phyloP scores from a whole-genome alignment of 352 stramenopile species.

The Pythium diclinum region DNA sequence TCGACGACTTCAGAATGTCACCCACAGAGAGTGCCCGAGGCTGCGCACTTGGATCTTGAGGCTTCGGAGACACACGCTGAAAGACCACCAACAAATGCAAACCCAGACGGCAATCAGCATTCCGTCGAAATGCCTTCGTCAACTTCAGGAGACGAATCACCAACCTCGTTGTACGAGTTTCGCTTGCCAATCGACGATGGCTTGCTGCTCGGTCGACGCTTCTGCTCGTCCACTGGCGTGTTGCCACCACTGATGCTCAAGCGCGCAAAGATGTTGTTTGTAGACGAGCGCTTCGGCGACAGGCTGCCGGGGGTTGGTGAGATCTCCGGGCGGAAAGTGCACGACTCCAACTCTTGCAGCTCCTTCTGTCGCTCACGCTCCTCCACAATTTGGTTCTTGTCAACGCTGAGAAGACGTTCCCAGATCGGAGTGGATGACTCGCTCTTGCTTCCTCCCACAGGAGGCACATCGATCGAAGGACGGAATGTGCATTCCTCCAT shows the following conservation, averaged over 20 bases:
- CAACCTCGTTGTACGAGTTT: conserved; percentile 36
- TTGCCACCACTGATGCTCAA: conserved; percentile 33
- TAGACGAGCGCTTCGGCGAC: conserved; percentile 38
- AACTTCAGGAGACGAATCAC: conserved; percentile 16
- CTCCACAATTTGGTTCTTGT: conserved; percentile 80
- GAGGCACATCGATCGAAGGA: conserved; percentile 51
- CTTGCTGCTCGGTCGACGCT: conserved; percentile 29
- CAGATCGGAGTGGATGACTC: conserved; percentile 54
- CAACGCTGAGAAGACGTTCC: conserved; percentile 68
- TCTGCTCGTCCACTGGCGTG: conserved; percentile 30
- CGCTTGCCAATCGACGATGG: conserved; percentile 21
- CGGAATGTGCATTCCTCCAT: conserved; percentile 80
- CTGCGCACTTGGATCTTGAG: conserved; percentile 1
- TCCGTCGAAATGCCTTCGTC: conserved; percentile 13
- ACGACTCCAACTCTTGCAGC: conserved; percentile 66
- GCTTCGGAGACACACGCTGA: conserved; percentile 13
- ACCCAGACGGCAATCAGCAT: conserved; percentile 21
- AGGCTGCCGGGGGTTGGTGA: conserved; percentile 43
- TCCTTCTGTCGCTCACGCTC: conserved; percentile 73
- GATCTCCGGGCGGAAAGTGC: conserved; percentile 81
- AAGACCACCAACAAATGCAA: conserved; percentile 12
- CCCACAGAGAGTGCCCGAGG: conserved; percentile 31
- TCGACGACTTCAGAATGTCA: conserved; percentile 47
- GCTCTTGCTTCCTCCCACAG: conserved; percentile 30
- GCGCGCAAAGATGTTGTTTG: conserved; percentile 42